These are phyloP conservation scores for Euphorbia schlechtendalii DNA, from an alignment of 441 rosid genomes.

Conservation along the genomic window DNA sequence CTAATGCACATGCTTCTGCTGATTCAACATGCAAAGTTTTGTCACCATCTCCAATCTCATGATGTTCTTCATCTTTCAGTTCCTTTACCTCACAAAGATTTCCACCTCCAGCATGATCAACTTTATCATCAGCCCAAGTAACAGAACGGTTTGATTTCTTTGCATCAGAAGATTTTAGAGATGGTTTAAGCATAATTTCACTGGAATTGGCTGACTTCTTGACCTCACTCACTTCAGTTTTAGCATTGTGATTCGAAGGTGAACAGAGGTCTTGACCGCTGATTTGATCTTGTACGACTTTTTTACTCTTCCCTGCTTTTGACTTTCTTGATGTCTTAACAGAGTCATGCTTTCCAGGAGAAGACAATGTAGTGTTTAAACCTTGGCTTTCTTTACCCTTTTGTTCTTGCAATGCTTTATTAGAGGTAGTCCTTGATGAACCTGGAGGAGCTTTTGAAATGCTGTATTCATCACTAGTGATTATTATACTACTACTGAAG, in stretches of 20 bases:
- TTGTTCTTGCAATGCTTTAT: constrained; percentile 20
- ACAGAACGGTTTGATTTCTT: constrained; percentile 48
- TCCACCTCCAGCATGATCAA: constrained; percentile 25
- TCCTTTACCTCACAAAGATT: constrained; percentile 48
- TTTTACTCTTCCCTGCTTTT: constrained; percentile 24
- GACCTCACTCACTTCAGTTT: constrained; percentile 23
- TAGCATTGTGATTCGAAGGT: constrained; percentile 23
- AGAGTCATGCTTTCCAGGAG: constrained; percentile 21
- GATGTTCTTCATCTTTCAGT: constrained; percentile 26
- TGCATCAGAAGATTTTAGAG: constrained; percentile 53
- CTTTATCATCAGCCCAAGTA: constrained; percentile 72
- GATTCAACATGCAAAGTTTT: constrained; percentile 39
- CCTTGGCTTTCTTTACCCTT: constrained; percentile 28
- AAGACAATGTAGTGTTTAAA: constrained; percentile 29
- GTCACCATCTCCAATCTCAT: constrained; percentile 25
- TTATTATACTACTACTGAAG: constrained; percentile 58
- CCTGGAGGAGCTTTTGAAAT: constrained; percentile 47
- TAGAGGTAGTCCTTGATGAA: constrained; percentile 24
- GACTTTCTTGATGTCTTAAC: constrained; percentile 23
- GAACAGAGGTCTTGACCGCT: constrained; percentile 25
- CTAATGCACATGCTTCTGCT: constrained; percentile 76
- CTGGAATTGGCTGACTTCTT: constrained; percentile 27
- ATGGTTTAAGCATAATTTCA: constrained; percentile 47
- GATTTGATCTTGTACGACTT: constrained; percentile 19
- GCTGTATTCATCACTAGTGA: constrained; percentile 48